phyloP scores from a whole-genome alignment of 2,329 filamentous ascomycete genomes.

The Talaromyces pinophilus region DNA sequence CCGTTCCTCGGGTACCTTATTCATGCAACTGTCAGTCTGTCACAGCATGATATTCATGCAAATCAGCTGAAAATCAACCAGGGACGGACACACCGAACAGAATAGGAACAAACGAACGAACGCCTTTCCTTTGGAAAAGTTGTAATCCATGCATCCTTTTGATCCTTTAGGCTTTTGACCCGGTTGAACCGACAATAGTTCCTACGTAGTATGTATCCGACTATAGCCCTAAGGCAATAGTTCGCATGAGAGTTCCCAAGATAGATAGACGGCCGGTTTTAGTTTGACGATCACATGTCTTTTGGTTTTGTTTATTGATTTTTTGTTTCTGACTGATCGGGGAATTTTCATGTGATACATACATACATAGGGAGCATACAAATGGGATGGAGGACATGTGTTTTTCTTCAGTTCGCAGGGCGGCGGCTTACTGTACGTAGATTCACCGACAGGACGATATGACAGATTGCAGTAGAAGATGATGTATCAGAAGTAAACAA shows the following conservation, averaged over 20 bases:
- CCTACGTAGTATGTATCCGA: neutral
- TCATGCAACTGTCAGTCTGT: neutral
- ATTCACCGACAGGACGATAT: neutral
- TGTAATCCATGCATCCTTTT: neutral
- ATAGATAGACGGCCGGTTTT: constrained; percentile 2
- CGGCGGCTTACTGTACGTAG: neutral
- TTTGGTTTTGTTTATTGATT: neutral
- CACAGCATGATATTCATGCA: neutral
- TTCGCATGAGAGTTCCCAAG: constrained; percentile 6
- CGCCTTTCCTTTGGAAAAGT: neutral
- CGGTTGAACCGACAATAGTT: neutral
- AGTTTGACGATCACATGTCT: neutral
- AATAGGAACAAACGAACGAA: neutral
- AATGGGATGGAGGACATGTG: neutral
- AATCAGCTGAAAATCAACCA: constrained; percentile 1
- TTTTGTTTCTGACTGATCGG: neutral
- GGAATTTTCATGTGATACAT: constrained; percentile 1
- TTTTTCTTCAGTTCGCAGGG: neutral
- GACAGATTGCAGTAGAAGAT: neutral
- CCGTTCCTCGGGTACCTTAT: neutral
- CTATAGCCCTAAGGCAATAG: neutral
- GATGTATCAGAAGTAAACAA: neutral
- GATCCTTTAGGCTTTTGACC: neutral
- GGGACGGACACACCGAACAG: neutral
- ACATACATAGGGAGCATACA: neutral